phyloP scores from a whole-genome alignment of 78 protist genomes.

The Tieghemostelium lacteum region DNA sequence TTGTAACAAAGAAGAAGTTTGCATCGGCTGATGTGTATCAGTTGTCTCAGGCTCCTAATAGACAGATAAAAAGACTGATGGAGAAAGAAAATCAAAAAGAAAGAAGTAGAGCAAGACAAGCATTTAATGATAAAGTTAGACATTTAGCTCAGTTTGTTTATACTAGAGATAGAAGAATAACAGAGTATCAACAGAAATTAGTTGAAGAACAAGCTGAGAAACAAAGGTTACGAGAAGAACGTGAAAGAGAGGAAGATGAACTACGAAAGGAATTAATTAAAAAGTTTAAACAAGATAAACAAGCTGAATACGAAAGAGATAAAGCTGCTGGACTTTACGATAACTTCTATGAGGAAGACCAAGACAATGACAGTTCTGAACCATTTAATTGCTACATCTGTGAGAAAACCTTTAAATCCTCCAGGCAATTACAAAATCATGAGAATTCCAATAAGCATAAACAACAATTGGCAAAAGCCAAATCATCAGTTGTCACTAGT shows the following conservation, averaged over 20 bases:
- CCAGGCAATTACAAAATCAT: constrained; percentile 70
- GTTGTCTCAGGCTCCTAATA: constrained; percentile 77
- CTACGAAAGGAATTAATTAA: constrained; percentile 1
- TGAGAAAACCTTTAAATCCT: constrained; percentile 75
- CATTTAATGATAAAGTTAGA: constrained; percentile 63
- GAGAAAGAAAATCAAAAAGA: constrained; percentile 90
- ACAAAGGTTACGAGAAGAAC: neutral
- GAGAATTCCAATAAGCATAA: constrained; percentile 75
- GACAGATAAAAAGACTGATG: constrained; percentile 80
- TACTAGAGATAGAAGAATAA: constrained; percentile 75
- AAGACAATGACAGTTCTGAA: constrained; percentile 7
- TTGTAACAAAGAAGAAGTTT: constrained; percentile 75
- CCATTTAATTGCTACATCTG: constrained; percentile 77
- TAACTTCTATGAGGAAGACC: constrained; percentile 43
- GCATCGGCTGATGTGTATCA: constrained; percentile 83
- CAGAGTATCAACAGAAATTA: constrained; percentile 28
- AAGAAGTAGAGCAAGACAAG: constrained; percentile 30
- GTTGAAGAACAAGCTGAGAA: constrained; percentile 4
- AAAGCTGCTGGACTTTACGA: constrained; percentile 4
- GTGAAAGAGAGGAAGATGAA: constrained; percentile 12
- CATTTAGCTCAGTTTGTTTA: constrained; percentile 74
- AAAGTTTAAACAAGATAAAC: constrained; percentile 20
- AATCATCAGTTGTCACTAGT: constrained; percentile 6
- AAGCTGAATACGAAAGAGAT: constrained; percentile 26
- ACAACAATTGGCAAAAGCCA: constrained; percentile 21